Conservation (phyloP, 129 eudicot genomes). For the Logfia minima region DNA sequence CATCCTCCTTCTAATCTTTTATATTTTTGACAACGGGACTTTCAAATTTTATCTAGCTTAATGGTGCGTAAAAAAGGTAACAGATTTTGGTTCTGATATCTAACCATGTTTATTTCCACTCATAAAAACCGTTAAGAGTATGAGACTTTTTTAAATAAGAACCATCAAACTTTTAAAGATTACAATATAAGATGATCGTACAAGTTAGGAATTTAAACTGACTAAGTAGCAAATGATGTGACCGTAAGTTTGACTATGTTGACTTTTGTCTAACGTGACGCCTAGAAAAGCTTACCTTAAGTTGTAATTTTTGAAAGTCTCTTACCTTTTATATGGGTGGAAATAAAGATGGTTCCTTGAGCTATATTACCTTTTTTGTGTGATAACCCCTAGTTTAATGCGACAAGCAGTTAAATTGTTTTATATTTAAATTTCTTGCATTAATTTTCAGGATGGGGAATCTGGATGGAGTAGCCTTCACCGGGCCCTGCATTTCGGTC, state of each 20-base stretch:
- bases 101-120: conserved; percentile 5
- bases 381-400: background rate
- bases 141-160: background rate
- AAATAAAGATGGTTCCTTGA: background rate
- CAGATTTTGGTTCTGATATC: background rate
- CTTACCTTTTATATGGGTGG: background rate
- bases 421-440: background rate
- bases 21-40: background rate
- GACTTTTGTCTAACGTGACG: background rate
- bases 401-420: background rate
- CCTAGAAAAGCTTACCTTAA: background rate
- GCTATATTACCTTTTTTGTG: background rate
- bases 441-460: conserved; percentile 80
- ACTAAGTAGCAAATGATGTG: background rate
- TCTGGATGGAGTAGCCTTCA: conserved; percentile 99
- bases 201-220: background rate
- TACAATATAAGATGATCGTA: background rate
- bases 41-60: background rate
- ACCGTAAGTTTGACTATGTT: background rate
- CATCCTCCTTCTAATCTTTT: conserved; percentile 35
- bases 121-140: background rate
- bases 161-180: background rate
- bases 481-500: conserved; percentile 94
- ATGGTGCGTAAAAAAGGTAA: conserved; percentile 2
- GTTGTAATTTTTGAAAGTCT: background rate